Evolutionary conservation across 2,329 filamentous ascomycete species (phyloP).

Genomic region (Diaporthe caulivora): DNA sequence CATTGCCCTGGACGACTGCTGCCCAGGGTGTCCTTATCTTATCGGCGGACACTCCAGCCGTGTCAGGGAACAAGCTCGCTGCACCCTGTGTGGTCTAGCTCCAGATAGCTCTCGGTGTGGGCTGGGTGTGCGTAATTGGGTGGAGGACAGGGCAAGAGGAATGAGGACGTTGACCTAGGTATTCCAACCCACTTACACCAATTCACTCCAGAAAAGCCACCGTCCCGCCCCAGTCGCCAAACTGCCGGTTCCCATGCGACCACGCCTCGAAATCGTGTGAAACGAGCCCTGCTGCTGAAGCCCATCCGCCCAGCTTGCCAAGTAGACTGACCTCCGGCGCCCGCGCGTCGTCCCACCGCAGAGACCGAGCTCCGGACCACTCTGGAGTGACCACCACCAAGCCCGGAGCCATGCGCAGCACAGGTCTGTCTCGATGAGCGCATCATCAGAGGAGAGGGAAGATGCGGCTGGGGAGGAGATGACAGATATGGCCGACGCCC

Average conservation of each 20-base stretch:
- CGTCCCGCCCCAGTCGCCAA: neutral
- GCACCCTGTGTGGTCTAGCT: constrained; percentile 17
- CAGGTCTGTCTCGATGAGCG: constrained; percentile 73
- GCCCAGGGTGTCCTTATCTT: constrained; percentile 14
- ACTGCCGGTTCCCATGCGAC: neutral
- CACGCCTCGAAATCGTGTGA: neutral
- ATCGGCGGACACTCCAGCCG: neutral
- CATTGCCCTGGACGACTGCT: neutral
- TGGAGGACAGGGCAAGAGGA: neutral
- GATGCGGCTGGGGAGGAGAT: constrained; percentile 63
- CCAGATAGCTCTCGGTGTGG: constrained; percentile 30
- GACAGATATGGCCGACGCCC: constrained; percentile 61
- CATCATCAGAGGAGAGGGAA: constrained; percentile 72
- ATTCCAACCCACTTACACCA: constrained; percentile 13
- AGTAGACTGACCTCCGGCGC: neutral
- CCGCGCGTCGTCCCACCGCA: constrained; percentile 12
- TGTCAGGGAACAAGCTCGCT: neutral
- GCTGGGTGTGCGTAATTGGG: constrained; percentile 22
- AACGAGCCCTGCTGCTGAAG: neutral
- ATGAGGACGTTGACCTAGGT: constrained; percentile 11
- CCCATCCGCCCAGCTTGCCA: constrained; percentile 18
- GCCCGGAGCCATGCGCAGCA: constrained; percentile 46
- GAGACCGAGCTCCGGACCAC: constrained; percentile 20
- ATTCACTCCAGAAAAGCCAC: constrained; percentile 1
- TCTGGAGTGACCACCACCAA: neutral